A percentile compares a stretch with the other conserved stretches of the same genome.
These are phyloP conservation scores for Chytriomyces hyalinus DNA, from an alignment of 192 early-diverging fungal species.

Conservation along the genomic window DNA sequence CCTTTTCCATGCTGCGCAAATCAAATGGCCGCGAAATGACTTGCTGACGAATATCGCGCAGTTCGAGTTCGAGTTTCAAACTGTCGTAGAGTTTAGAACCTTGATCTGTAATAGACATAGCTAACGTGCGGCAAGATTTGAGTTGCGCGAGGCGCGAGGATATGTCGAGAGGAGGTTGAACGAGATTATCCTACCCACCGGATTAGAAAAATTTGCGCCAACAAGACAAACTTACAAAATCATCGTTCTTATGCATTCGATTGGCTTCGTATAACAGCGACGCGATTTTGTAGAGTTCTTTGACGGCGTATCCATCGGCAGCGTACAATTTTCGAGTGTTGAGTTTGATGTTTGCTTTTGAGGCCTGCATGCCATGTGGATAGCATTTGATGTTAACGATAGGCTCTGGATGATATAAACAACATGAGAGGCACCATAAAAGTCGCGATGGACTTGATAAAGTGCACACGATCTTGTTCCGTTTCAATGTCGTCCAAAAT, in stretches of 20 bases:
- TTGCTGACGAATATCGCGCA: conserved; percentile 45
- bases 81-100: conserved; percentile 55
- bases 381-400: neutral
- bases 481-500: conserved; percentile 51
- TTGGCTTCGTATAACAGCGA: conserved; percentile 50
- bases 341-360: conserved; percentile 58
- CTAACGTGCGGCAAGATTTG: conserved; percentile 51
- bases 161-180: conserved; percentile 47
- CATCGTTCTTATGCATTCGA: conserved; percentile 9
- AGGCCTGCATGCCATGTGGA: conserved; percentile 36
- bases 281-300: conserved; percentile 56
- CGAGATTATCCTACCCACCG: conserved; percentile 20
- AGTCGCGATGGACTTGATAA: conserved; percentile 54
- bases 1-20: conserved; percentile 45
- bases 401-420: neutral
- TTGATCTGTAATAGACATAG: conserved; percentile 51
- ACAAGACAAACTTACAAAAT: conserved; percentile 9
- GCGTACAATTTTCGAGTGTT: conserved; percentile 60
- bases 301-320: conserved; percentile 60
- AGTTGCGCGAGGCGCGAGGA: conserved; percentile 48
- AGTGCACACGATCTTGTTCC: conserved; percentile 57
- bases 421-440: conserved; percentile 47
- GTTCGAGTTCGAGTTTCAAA: conserved; percentile 51
- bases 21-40: conserved; percentile 61
- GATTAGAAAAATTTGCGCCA: too few relatives aligned